Conservation (phyloP, 805 yeast genomes). For the Vanderwaltozyma yarrowii region DNA sequence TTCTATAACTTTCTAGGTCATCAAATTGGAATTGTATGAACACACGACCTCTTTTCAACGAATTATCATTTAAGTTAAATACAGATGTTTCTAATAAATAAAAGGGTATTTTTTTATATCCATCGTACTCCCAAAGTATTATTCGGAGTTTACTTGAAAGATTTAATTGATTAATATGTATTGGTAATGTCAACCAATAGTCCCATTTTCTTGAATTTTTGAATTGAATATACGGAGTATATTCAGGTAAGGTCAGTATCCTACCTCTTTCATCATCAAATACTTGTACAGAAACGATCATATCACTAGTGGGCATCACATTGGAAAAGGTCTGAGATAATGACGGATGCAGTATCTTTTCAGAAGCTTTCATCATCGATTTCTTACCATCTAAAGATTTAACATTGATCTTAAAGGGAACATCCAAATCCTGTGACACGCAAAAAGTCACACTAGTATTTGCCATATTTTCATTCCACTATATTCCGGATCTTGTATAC, state of each 20-base stretch:
- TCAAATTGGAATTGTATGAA: constrained; percentile 34
- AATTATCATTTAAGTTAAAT: constrained; percentile 45
- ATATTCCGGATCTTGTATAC: background rate
- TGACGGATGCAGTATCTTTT: constrained; percentile 38
- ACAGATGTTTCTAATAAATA: constrained; percentile 52
- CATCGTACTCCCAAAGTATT: constrained; percentile 57
- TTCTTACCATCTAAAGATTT: constrained; percentile 37
- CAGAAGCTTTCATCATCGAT: constrained; percentile 35
- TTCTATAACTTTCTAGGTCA: constrained; percentile 22
- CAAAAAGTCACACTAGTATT: constrained; percentile 41
- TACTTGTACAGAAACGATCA: constrained; percentile 38
- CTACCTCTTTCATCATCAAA: constrained; percentile 32
- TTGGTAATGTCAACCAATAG: constrained; percentile 64
- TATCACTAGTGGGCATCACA: constrained; percentile 27
- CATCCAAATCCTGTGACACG: constrained; percentile 44
- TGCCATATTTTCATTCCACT: constrained; percentile 3
- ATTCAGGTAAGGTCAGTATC: constrained; percentile 40
- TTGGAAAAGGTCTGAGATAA: constrained; percentile 34
- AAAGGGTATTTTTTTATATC: constrained; percentile 41
- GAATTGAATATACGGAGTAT: constrained; percentile 41
- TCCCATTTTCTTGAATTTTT: constrained; percentile 48
- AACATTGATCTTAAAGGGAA: constrained; percentile 40
- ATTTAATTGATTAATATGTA: constrained; percentile 62
- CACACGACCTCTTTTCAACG: constrained; percentile 66
- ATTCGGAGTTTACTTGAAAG: constrained; percentile 49